Conservation (phyloP, 257 asterid genomes). For the Euphrasia confusa region DNA sequence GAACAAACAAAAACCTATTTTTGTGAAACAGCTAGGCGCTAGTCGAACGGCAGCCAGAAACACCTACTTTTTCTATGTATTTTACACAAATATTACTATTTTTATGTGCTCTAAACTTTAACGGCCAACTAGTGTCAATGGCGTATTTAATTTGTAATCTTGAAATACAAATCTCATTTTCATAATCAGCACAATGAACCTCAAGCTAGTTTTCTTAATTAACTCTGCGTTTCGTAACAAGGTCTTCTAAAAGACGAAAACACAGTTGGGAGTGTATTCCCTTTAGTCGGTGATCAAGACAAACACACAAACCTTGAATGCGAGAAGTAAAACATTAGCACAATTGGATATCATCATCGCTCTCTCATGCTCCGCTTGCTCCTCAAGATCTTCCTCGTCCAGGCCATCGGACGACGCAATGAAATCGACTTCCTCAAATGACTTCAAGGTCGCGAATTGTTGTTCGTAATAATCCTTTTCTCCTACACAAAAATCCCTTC, state of each 20-base stretch:
- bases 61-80: too few relatives aligned
- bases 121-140: background rate
- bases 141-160: background rate
- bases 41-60: too few relatives aligned
- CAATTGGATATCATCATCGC: slow-evolving; percentile 88
- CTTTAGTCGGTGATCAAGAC: background rate
- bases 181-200: too few relatives aligned
- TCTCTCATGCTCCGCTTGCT: slow-evolving; percentile 63
- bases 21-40: too few relatives aligned
- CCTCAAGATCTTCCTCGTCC: slow-evolving; percentile 60
- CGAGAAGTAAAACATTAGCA: slow-evolving; percentile 65
- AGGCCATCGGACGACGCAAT: slow-evolving; percentile 37
- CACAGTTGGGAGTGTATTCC: background rate
- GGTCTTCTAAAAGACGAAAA: background rate
- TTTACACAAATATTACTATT: too few relatives aligned
- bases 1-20: too few relatives aligned
- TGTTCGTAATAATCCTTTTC: slow-evolving; percentile 74
- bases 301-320: slow-evolving; percentile 37
- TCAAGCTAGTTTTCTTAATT: too few relatives aligned
- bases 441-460: slow-evolving; percentile 68
- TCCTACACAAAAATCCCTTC: slow-evolving; percentile 35
- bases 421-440: slow-evolving; percentile 71
- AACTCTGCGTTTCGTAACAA: background rate
- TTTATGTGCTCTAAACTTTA: too few relatives aligned
- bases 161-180: too few relatives aligned